phyloP scores from a whole-genome alignment of 176 grass and related monocot genomes.

The Aegilops sharonensis region DNA sequence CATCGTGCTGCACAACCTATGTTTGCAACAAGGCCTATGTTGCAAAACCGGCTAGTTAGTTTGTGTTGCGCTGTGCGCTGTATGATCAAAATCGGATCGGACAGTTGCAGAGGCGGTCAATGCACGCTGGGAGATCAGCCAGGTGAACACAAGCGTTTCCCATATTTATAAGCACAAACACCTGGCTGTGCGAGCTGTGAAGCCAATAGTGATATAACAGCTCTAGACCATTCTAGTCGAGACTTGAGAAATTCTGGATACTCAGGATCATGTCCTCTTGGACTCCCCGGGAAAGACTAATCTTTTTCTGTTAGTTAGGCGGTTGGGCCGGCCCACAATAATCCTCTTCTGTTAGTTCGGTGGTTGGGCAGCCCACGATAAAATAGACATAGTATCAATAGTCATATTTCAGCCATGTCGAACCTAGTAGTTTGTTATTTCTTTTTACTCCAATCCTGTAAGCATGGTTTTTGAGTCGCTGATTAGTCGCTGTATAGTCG shows the following conservation, averaged over 20 bases:
- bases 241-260: not conserved
- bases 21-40: too few species aligned
- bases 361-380: not conserved
- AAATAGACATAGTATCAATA: not conserved
- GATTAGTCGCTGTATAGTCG: too few species aligned
- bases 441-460: not conserved
- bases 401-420: not conserved
- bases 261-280: not conserved
- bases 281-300: not conserved
- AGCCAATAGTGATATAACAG: not conserved
- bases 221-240: not conserved
- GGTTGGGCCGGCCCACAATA: not conserved
- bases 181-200: not conserved
- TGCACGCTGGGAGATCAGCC: too few species aligned
- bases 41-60: too few species aligned
- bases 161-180: not conserved
- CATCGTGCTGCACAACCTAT: too few species aligned
- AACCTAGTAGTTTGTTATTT: not conserved
- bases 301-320: not conserved
- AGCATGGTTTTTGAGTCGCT: not conserved
- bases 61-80: too few species aligned
- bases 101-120: too few species aligned
- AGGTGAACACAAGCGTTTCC: too few species aligned
- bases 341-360: not conserved
- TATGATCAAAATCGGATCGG: too few species aligned